phyloP scores from a whole-genome alignment of 805 yeast species.

The Yamadazyma nakazawae region DNA sequence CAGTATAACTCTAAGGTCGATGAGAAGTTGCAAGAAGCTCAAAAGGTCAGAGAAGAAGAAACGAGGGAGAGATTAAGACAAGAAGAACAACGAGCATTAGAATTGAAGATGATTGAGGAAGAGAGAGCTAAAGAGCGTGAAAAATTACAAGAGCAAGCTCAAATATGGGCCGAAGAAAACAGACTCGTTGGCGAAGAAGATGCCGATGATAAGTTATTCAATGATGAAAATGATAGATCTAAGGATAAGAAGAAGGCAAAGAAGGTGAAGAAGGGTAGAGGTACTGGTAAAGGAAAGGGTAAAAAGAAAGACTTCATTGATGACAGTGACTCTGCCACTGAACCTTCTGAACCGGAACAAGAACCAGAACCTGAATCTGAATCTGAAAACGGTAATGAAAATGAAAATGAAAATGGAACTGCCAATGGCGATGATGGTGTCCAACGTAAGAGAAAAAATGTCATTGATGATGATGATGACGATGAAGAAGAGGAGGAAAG shows the following conservation, averaged over 20 bases:
- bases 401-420: constrained; percentile 18
- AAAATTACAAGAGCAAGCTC: constrained; percentile 49
- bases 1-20: constrained; percentile 57
- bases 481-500: constrained; percentile 26
- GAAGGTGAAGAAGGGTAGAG: constrained; percentile 19
- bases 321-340: constrained; percentile 24
- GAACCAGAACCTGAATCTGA: constrained; percentile 15
- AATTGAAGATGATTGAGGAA: constrained; percentile 45
- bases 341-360: constrained; percentile 11
- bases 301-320: constrained; percentile 32
- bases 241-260: constrained; percentile 26
- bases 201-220: constrained; percentile 28
- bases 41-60: constrained; percentile 59
- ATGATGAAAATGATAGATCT: constrained; percentile 33
- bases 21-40: constrained; percentile 69
- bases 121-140: constrained; percentile 45
- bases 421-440: constrained; percentile 5
- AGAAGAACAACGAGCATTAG: constrained; percentile 41
- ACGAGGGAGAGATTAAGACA: constrained; percentile 31
- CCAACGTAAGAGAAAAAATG: constrained; percentile 22
- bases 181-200: constrained; percentile 36
- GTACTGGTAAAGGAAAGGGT: constrained; percentile 15
- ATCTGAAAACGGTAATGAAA: constrained; percentile 31
- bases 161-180: constrained; percentile 45
- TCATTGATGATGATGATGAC: constrained; percentile 20